Evolutionary conservation across 805 yeast genomes (phyloP), one percentile per base, ranked within the genome.

Genomic region (Candida schatavii): DNA sequence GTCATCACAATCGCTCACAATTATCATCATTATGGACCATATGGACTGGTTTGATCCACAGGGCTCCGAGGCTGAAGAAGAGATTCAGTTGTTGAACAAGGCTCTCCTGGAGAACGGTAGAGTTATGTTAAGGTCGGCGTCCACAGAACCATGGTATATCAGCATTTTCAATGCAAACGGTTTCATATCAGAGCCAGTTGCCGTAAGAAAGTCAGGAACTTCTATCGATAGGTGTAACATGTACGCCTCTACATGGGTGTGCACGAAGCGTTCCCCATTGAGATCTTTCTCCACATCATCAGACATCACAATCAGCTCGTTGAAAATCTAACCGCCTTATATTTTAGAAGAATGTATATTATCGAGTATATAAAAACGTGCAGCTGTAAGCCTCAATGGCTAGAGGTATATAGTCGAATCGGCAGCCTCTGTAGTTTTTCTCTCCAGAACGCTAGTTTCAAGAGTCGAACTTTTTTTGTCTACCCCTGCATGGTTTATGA

Each of bases 171-270:
- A 85, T 61, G 63, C 65, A 37, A 67, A 70, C 43, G 95, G 95
- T 0, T 86, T 84, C 59, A 60, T 53, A 35, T 83, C 90, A 61
- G 70, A 74, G 43, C 76, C 91, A 11, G 91, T 83, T 15, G 90
- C 82, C 13, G 71, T 81, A 18, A 75, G 95, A 62, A 59, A 65
- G 40, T 61, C 81, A 17, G 87, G 87, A 6, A 64, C 69, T 41
- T 70, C 85, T 44, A 86, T 86, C 58, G 95, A 86, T 59, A 73
- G 95, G 49, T 84, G 81, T 48, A 86, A 87, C 62, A 86, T 86
- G 95, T 86, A 86, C 58, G 93, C 95, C 3, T 83, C 91, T 2
- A 85, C 95, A 2, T 86, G 95, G 95, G 78, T 87, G 15, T 83
- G 90, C 59, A 80, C 83, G 22, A 85, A 85, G 57, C 23, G 27